phyloP scores from a whole-genome alignment of 352 stramenopile species.

The Phytopythium mirpurense region DNA sequence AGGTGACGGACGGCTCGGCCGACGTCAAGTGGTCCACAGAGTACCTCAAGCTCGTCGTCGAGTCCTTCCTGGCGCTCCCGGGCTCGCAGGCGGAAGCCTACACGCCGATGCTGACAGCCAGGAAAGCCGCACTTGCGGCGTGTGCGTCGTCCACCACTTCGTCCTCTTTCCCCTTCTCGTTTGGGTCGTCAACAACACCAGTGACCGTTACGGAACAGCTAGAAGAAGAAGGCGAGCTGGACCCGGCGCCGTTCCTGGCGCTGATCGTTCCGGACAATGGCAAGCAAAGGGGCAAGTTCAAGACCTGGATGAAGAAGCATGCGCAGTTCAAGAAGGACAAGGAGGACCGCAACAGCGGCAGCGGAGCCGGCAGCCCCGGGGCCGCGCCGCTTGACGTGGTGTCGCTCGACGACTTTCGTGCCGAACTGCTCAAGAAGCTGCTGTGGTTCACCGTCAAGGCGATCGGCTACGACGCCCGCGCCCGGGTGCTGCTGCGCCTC shows the following conservation, averaged over 20 bases:
- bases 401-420: constrained; percentile 35
- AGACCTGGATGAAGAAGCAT: constrained; percentile 24
- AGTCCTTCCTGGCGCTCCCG: constrained; percentile 52
- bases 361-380: constrained; percentile 1
- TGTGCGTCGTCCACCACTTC: constrained; percentile 15
- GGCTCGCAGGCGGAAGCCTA: constrained; percentile 55
- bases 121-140: constrained; percentile 14
- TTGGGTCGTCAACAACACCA: constrained; percentile 5
- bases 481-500: constrained; percentile 46
- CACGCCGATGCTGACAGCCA: constrained; percentile 59
- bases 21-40: constrained; percentile 50
- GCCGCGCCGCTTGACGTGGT: constrained; percentile 11
- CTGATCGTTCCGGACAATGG: constrained; percentile 36
- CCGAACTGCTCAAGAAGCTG: constrained; percentile 54
- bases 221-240: constrained; percentile 15
- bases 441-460: constrained; percentile 79
- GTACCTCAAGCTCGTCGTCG: constrained; percentile 61
- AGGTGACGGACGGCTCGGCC: constrained; percentile 59
- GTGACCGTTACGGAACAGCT: background rate
- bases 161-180: background rate
- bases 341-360: constrained; percentile 11
- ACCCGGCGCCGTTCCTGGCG: constrained; percentile 56
- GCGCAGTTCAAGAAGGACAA: constrained; percentile 22
- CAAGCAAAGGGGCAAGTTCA: constrained; percentile 14
- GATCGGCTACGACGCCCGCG: constrained; percentile 71